phyloP scores from a whole-genome alignment of 768 basidiomycete genomes.

The Amanita phalloides region DNA sequence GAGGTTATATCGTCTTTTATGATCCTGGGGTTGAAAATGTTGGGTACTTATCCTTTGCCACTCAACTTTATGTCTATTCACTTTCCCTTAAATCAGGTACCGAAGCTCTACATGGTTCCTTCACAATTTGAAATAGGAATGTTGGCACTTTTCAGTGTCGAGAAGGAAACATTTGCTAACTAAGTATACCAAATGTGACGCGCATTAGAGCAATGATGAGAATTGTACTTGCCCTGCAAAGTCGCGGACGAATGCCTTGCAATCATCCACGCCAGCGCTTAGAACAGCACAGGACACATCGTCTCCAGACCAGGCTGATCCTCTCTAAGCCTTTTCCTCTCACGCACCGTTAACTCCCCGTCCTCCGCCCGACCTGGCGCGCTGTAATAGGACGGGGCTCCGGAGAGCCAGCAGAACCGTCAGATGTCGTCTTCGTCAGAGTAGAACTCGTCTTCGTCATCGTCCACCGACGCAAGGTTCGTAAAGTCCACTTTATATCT shows the following conservation, averaged over 20 bases:
- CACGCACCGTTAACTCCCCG: slow-evolving; percentile 12
- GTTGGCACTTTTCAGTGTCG: too few species aligned
- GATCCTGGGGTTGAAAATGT: slow-evolving; percentile 39
- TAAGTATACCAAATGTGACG: neutral
- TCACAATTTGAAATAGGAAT: neutral
- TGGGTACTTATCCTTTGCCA: neutral
- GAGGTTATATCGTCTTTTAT: slow-evolving; percentile 50
- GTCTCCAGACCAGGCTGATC: neutral
- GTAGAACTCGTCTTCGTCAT: slow-evolving; percentile 83
- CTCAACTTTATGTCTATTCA: neutral
- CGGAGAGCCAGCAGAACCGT: slow-evolving; percentile 79
- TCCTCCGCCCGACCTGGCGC: slow-evolving; percentile 60
- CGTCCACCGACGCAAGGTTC: slow-evolving; percentile 63
- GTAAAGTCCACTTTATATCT: slow-evolving; percentile 97
- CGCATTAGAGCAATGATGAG: neutral
- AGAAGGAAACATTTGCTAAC: too few species aligned
- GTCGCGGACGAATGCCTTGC: neutral
- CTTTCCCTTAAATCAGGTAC: neutral
- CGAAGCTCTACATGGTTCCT: neutral
- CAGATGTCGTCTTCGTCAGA: slow-evolving; percentile 74
- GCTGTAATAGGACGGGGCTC: slow-evolving; percentile 61
- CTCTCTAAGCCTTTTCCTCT: neutral
- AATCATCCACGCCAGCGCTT: neutral
- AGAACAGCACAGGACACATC: neutral
- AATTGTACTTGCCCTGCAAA: neutral